Percentiles rank a stretch among this genome's conserved stretches.
Conservation (phyloP, 148 eudicot genomes). For the Arctostaphylos glauca region DNA sequence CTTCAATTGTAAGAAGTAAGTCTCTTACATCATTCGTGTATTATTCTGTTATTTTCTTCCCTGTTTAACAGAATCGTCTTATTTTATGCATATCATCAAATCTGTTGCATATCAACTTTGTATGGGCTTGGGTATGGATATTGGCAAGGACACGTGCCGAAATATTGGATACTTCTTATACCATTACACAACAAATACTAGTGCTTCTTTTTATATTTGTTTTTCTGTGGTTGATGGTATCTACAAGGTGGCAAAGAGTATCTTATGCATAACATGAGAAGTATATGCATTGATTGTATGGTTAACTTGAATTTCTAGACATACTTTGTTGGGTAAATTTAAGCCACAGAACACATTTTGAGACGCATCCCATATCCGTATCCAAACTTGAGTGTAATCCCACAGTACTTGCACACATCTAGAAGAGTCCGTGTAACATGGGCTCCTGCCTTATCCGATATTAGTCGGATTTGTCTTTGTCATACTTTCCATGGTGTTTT, state of each 20-base stretch:
- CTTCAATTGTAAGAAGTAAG: slow-evolving; percentile 90
- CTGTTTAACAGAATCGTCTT: background rate
- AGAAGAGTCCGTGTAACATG: background rate
- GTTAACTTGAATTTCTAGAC: background rate
- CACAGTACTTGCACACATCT: background rate
- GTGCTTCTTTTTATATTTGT: no score
- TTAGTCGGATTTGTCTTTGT: background rate
- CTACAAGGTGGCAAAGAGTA: no score
- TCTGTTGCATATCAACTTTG: background rate
- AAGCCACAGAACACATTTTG: background rate
- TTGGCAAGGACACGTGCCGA: no score
- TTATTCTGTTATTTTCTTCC: background rate
- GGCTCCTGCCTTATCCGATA: background rate
- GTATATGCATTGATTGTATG: background rate
- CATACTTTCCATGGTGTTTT: background rate
- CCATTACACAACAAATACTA: no score
- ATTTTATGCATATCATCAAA: background rate
- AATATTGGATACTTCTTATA: no score
- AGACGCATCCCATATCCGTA: background rate
- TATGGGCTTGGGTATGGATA: no score
- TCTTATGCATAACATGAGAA: background rate
- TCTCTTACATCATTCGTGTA: background rate
- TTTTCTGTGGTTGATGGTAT: no score
- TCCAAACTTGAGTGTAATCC: background rate
- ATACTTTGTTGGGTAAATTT: background rate